Evolutionary conservation across 1,284 basidiomycete species (phyloP).

Genomic region (Irpex sp.): DNA sequence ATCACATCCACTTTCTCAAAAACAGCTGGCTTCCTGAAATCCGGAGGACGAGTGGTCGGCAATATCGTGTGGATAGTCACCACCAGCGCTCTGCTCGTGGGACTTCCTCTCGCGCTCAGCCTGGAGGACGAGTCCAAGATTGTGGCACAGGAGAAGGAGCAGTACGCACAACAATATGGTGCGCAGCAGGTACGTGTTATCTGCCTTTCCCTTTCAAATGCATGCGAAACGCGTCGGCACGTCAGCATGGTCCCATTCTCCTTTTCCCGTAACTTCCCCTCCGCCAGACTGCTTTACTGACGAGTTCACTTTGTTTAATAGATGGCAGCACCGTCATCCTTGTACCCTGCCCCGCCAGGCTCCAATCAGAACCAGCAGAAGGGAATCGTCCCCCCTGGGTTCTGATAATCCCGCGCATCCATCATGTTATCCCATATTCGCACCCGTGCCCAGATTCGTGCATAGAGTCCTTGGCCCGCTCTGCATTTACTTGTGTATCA

Average conservation of each 20-base stretch:
- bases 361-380: constrained; percentile 48
- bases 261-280: constrained; percentile 14
- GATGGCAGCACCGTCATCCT: constrained; percentile 59
- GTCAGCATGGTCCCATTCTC: constrained; percentile 8
- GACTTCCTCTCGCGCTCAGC: constrained; percentile 87
- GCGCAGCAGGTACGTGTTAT: constrained; percentile 72
- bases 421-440: background rate
- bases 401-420: constrained; percentile 35
- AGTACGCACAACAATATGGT: constrained; percentile 90
- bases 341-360: constrained; percentile 45
- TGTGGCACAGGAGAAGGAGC: constrained; percentile 92
- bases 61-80: constrained; percentile 94
- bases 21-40: constrained; percentile 62
- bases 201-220: background rate
- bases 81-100: constrained; percentile 90
- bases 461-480: constrained; percentile 10
- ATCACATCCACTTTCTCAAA: constrained; percentile 61
- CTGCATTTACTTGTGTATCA: constrained; percentile 17
- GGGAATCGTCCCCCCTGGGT: constrained; percentile 72
- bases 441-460: constrained; percentile 3
- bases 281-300: constrained; percentile 18
- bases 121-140: constrained; percentile 96
- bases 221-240: constrained; percentile 8
- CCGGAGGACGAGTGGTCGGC: constrained; percentile 71
- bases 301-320: constrained; percentile 25